phyloP scores from a whole-genome alignment of 2,329 filamentous ascomycete genomes.

The Phyllosticta citriasiana region DNA sequence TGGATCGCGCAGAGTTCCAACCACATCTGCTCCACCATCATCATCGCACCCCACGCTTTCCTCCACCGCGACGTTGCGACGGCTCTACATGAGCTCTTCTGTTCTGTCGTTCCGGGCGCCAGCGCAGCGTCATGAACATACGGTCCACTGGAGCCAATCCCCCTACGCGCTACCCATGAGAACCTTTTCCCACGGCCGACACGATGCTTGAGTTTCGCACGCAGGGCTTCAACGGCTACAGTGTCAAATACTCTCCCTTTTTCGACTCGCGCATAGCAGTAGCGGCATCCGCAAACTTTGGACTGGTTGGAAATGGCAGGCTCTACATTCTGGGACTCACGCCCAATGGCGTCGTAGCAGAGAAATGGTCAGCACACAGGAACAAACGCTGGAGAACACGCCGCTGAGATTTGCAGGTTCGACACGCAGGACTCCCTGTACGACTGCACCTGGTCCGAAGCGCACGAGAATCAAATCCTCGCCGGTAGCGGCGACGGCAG shows the following conservation, averaged over 20 bases:
- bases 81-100: slow-evolving; percentile 2
- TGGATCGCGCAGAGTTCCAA: neutral
- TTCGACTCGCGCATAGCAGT: slow-evolving; percentile 92
- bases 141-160: neutral
- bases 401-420: slow-evolving; percentile 49
- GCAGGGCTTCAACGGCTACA: slow-evolving; percentile 88
- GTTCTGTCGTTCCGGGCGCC: neutral
- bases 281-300: slow-evolving; percentile 86
- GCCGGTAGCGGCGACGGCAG: slow-evolving; percentile 87
- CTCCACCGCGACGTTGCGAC: neutral
- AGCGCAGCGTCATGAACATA: slow-evolving; percentile 4
- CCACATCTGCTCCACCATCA: slow-evolving; percentile 5
- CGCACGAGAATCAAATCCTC: slow-evolving; percentile 89
- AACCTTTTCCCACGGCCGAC: slow-evolving; percentile 5
- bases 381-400: neutral
- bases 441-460: slow-evolving; percentile 89
- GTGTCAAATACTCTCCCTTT: slow-evolving; percentile 97
- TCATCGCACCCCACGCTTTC: neutral
- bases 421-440: slow-evolving; percentile 97
- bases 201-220: slow-evolving; percentile 90
- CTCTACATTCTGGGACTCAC: slow-evolving; percentile 78
- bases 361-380: slow-evolving; percentile 55
- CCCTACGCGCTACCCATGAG: slow-evolving; percentile 1
- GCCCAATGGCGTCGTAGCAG: slow-evolving; percentile 68
- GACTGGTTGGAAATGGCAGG: slow-evolving; percentile 90